Evolutionary conservation across 2,329 filamentous ascomycete genomes (phyloP).

Genomic region (Pezicula rhizophila): DNA sequence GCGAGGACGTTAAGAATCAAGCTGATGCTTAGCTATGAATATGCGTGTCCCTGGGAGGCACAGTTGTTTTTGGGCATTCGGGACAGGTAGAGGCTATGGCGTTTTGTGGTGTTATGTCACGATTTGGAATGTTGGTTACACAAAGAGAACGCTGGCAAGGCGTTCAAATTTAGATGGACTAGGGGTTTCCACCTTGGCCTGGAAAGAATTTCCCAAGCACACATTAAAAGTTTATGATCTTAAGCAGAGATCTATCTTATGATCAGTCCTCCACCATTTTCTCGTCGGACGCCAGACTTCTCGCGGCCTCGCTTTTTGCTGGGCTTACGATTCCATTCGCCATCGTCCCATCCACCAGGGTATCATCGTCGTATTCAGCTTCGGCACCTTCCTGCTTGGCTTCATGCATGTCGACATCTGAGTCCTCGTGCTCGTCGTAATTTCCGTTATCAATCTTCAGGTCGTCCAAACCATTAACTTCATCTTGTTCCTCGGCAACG

Average conservation of each 20-base stretch:
- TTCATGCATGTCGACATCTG: conserved; percentile 4
- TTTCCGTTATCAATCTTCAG: conserved; percentile 11
- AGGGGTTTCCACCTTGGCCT: no score
- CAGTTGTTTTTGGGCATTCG: not conserved
- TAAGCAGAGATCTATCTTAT: no score
- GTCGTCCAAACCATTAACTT: conserved; percentile 6
- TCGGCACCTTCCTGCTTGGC: conserved; percentile 4
- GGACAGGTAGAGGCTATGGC: not conserved
- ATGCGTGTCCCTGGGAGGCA: not conserved
- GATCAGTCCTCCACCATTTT: not conserved
- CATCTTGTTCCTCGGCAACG: conserved; percentile 20
- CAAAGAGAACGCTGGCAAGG: no score
- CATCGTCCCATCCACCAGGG: conserved; percentile 10
- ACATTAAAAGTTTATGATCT: no score
- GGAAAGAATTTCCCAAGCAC: no score
- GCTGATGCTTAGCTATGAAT: not conserved
- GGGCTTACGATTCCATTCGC: not conserved
- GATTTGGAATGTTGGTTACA: no score
- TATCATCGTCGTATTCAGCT: conserved; percentile 16
- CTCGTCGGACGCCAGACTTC: not conserved
- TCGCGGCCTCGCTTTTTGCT: not conserved
- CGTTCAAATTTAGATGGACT: no score
- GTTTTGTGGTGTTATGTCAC: not conserved
- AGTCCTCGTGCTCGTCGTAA: conserved; percentile 1
- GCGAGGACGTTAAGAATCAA: not conserved